Evolutionary conservation across 2,329 filamentous ascomycete genomes (phyloP).

Genomic region (Verticillium alfalfae): DNA sequence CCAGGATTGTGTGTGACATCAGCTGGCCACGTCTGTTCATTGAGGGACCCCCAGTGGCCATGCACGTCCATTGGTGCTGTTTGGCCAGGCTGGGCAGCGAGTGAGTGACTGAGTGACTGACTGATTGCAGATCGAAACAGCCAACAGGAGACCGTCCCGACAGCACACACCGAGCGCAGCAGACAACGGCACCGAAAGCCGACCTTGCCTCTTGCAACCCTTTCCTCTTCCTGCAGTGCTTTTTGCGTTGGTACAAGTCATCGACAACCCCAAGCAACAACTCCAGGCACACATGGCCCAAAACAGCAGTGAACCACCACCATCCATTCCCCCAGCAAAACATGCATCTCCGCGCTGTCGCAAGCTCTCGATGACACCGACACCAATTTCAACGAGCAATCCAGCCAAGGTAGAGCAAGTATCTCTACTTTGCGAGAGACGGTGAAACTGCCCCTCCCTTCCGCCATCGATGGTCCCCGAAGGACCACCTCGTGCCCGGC

Average conservation of each 20-base stretch:
- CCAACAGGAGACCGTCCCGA: background rate
- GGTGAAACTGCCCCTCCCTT: background rate
- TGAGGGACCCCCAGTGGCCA: background rate
- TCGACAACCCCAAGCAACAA: background rate
- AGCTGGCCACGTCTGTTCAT: background rate
- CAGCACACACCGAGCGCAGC: background rate
- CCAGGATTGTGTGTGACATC: background rate
- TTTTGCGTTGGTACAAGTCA: background rate
- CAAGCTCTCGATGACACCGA: background rate
- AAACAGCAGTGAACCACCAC: background rate
- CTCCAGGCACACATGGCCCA: background rate
- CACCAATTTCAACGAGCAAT: background rate
- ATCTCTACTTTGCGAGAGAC: background rate
- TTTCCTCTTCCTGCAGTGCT: background rate
- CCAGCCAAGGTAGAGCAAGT: background rate
- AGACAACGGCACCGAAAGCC: background rate
- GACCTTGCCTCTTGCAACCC: background rate
- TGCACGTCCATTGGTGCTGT: background rate
- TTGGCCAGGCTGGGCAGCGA: too few relatives aligned
- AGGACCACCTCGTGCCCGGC: slow-evolving; percentile 3
- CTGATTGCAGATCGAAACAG: background rate
- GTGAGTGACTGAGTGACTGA: background rate
- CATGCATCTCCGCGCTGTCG: background rate
- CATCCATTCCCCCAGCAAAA: background rate
- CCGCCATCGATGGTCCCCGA: background rate